Conservation (phyloP, 164 flowering plant genomes). For the Echeveria elegans region DNA sequence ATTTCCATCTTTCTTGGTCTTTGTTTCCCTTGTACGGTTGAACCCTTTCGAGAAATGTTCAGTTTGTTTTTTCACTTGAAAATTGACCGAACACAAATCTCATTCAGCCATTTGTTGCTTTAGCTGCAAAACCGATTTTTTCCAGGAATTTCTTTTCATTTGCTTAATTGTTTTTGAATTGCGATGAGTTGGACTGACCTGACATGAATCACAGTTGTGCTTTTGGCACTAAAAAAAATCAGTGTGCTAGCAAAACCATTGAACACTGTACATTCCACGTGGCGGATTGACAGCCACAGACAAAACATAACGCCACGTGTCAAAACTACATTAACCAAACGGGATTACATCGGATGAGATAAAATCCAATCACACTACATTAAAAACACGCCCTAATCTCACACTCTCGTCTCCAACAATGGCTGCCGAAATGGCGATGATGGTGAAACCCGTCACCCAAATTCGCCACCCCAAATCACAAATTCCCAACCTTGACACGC, state of each 20-base stretch:
- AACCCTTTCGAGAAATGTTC: not conserved
- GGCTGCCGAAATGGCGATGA: slow-evolving; percentile 71
- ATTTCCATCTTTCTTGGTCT: not conserved
- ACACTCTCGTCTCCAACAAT: slow-evolving; percentile 15
- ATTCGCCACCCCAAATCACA: slow-evolving; percentile 13
- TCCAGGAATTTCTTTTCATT: too few relatives aligned
- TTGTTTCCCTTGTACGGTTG: not conserved
- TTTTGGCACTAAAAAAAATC: not conserved
- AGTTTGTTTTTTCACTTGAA: not conserved
- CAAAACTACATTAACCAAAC: slow-evolving; percentile 21
- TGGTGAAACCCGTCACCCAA: slow-evolving; percentile 46
- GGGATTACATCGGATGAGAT: slow-evolving; percentile 81
- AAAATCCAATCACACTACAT: slow-evolving; percentile 28
- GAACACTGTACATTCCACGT: slow-evolving; percentile 13
- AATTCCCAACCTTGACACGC: not conserved
- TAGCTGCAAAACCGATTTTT: too few relatives aligned
- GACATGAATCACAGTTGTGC: not conserved
- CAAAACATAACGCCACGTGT: slow-evolving; percentile 38
- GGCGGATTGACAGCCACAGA: slow-evolving; percentile 14
- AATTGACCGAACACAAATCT: not conserved
- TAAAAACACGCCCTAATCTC: slow-evolving; percentile 15
- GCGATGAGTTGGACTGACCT: too few relatives aligned
- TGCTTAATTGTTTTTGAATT: too few relatives aligned
- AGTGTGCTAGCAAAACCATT: not conserved
- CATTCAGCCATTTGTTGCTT: too few relatives aligned